Evolutionary conservation across 768 basidiomycete species (phyloP), one percentile per base, ranked within the genome.

Genomic region (Mycena capillaripes): DNA sequence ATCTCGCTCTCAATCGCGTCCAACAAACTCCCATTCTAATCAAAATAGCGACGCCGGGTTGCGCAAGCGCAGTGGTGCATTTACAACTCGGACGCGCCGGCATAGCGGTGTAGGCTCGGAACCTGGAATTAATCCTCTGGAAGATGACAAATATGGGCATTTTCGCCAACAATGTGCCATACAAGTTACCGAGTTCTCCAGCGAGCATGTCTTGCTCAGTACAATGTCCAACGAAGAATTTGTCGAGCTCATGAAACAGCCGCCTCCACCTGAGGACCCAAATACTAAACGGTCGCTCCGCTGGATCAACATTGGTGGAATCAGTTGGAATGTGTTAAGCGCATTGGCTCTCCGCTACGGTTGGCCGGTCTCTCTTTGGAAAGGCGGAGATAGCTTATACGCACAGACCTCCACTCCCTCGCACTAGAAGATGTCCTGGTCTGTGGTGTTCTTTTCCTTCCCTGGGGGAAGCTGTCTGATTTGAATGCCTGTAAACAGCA

Each of bases 381-480:
- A 36, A 29, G 23, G 0, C 1, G 6, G 19, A 0, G 19, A 10
- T 32, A 11, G n/a, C 63, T 65, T 19, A 73, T 38, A 40, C 14
- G 44, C 8, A 40, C 48, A 87, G 87, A 88, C 68, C 78, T 89
- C 42, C 88, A 89, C 66, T 86, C 88, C 0, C 84, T 89, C 27
- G 84, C 87, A 9, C 76, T 89, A 16, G 88, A 89, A 69, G 88
- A 89, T 69, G 73, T 88, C 16, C 80, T 88, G 1, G 38, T 38
- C 9, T 38, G 38, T 38, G 11, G 10, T 16, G 38, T 16, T 38
- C 38, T 38, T 38, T n/a, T 38, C 38, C 38, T 3, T 38, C 38
- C 38, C 38, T 38, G 10, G 38, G 16, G 38, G 2, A 16, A 10
- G 38, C 38, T 11, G 4, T 38, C 38, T 38, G 38, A 38, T 38